Evolutionary conservation across 305 asterid species (phyloP), one percentile per base, ranked within the genome.

Genomic region (Salvia sclarea): DNA sequence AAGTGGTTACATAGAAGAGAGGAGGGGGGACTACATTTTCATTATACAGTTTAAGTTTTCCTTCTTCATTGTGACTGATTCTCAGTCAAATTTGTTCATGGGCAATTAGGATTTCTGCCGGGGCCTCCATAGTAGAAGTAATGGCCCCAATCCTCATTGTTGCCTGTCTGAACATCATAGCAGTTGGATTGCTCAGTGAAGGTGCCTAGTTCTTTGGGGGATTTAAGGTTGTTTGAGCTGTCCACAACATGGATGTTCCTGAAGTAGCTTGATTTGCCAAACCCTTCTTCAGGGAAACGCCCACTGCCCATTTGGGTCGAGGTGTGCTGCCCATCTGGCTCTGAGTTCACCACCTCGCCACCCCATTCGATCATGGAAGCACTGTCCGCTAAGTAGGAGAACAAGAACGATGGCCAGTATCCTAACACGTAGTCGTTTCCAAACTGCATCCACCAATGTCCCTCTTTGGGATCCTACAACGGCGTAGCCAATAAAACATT

Each of bases 361-460:
- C 95, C 95, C 87, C 87, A 87, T 49, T 87, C 89, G 5, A 87
- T 79, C 95, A 87, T 87, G 21, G 89, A 81, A 1, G 95, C 95
- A 24, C 91, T 80, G 6, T 87, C 91, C 0, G 80, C 82, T 49
- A 85, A 72, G 84, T 83, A 75, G 0, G 91, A 83, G 62, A 87
- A 87, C 77, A 87, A 65, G 83, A 81, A 83, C 21, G 89, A 80
- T 2, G 95, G 95, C 95, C 95, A 87, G 65, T 87, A 87, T 8
- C 95, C 91, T 33, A 85, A 54, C 7, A 85, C 83, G 38, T 78
- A 78, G 68, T 61, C 84, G 9, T 63, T 80, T 28, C 94, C 94
- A 61, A 87, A 87, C 48, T 83, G 87, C 94, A 87, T 82, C 94
- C 91, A 87, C 95, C 91, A 87, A 55, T 87, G 61, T 7, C 95